Base-by-base conservation (phyloP, 495 filamentous ascomycete species). In the Xylaria nigripes region DNA sequence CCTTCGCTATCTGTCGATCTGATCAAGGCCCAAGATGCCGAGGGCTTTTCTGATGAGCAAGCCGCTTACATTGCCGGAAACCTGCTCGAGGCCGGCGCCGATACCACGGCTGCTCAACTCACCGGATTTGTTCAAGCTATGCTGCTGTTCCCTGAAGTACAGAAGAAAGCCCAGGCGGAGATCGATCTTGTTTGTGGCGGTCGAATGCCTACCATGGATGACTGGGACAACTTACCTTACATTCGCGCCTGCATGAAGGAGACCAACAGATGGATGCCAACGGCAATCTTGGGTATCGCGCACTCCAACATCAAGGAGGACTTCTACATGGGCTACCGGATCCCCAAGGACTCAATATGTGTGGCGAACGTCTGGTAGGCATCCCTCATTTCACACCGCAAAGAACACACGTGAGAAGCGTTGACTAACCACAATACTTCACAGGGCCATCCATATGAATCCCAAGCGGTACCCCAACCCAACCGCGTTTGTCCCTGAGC, bases 101-200 rank as follows among this genome's bases (percentile, higher is more conserved):
- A 85, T 57, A 84, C 81, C 57, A 71, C 69, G 18, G 67, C 75
- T 12, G 64, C 61, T 47, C 70, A 68, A 6, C 68, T 86, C 25
- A 76, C 76, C 60, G 78, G 74, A 16, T 82, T 81, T 43, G 72
- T 86, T 30, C 77, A 84, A 23, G 83, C 80, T 29, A 74, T 86
- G 73, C 62, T 68, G 36, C 68, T 69, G 53, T 83, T 71, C 43
- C 75, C 75, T 9, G 66, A 76, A 24, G 71, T 77, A 16, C 70
- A 73, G 38, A 65, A 64, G 34, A 70, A 72, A 43, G 77, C 74
- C 9, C 80, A 83, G 54, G 72, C 67, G 22, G 78, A 82, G 53
- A 56, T 84, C 12, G 81, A 84, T 61, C 63, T 67, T 27, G 75
- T 82, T 53, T 67, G 77, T 36, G 54, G 68, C 19, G 68, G 68